Percentiles rank a stretch among this genome's conserved stretches.
Evolutionary conservation across 2,329 filamentous ascomycete genomes (phyloP).

Genomic region (Calonectria crousiana): DNA sequence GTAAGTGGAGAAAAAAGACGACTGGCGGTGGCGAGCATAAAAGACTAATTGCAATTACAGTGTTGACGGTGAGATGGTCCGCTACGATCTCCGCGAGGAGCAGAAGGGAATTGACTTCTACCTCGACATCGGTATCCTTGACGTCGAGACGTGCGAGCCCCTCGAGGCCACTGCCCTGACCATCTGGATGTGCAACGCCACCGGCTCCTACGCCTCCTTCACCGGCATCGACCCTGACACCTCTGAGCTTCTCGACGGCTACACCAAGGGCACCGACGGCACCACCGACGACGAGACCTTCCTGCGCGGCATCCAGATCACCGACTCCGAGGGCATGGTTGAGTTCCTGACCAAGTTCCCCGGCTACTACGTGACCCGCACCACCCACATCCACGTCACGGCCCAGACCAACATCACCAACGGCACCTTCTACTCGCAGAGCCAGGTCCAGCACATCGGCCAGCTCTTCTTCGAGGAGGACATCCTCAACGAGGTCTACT

Average conservation of each 20-base stretch:
- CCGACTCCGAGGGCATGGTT: conserved; percentile 22
- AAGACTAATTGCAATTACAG: background rate
- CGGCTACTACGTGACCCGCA: conserved; percentile 26
- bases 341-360: conserved; percentile 27
- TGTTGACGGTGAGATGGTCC: conserved; percentile 21
- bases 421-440: conserved; percentile 22
- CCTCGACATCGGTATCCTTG: conserved; percentile 24
- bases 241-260: conserved; percentile 11
- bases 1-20: background rate
- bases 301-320: conserved; percentile 25
- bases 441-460: conserved; percentile 20
- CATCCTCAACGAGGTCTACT: conserved; percentile 14
- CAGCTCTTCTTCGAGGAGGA: conserved; percentile 25
- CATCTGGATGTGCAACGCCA: conserved; percentile 27
- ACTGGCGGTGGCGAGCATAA: background rate
- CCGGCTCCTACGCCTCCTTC: conserved; percentile 23
- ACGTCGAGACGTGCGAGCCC: conserved; percentile 25
- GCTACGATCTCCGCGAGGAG: conserved; percentile 20
- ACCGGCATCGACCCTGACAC: conserved; percentile 24
- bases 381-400: conserved; percentile 25
- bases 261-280: conserved; percentile 11
- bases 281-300: conserved; percentile 22
- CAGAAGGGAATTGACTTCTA: conserved; percentile 29
- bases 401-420: conserved; percentile 26
- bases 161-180: conserved; percentile 16